These are phyloP conservation scores for Tephrocybe sp. DNA, from an alignment of 768 basidiomycete species.

Conservation along the genomic window DNA sequence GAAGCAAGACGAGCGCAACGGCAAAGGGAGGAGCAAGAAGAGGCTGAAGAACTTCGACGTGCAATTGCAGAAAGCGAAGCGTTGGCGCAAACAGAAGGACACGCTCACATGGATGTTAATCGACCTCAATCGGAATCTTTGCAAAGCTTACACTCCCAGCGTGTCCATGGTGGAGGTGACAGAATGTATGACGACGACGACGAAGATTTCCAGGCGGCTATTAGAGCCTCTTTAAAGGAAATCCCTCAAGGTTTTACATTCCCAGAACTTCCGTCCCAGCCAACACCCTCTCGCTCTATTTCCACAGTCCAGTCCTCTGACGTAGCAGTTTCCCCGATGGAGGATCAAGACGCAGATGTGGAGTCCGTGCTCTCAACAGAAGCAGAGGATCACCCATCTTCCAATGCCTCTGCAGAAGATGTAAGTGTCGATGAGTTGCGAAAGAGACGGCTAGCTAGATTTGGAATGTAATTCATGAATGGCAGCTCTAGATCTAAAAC, in stretches of 20 bases:
- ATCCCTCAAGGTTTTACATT: slow-evolving; percentile 53
- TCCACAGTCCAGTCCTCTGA: not conserved
- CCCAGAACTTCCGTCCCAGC: slow-evolving; percentile 24
- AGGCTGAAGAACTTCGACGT: slow-evolving; percentile 57
- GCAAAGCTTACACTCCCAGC: slow-evolving; percentile 1
- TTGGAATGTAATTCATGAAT: slow-evolving; percentile 44
- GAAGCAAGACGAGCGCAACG: slow-evolving; percentile 32
- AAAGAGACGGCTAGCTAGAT: slow-evolving; percentile 59
- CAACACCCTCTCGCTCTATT: slow-evolving; percentile 7
- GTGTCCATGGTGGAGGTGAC: slow-evolving; percentile 19
- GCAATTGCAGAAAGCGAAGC: slow-evolving; percentile 65
- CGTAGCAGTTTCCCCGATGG: not conserved
- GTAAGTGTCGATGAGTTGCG: slow-evolving; percentile 68
- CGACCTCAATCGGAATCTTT: not conserved
- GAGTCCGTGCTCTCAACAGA: slow-evolving; percentile 39
- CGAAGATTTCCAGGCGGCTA: slow-evolving; percentile 81
- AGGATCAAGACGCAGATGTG: no score
- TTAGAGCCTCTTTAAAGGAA: slow-evolving; percentile 76
- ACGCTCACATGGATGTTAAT: slow-evolving; percentile 18
- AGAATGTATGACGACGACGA: slow-evolving; percentile 86
- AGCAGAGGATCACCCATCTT: slow-evolving; percentile 21
- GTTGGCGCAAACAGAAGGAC: slow-evolving; percentile 32
- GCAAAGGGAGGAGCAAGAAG: slow-evolving; percentile 42
- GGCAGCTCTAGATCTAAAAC: not conserved
- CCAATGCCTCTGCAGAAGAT: slow-evolving; percentile 29